A percentile compares a stretch with the other conserved stretches of the same genome.
Conservation (phyloP, 2,329 filamentous ascomycete species). For the Microsporum ferrugineum region DNA sequence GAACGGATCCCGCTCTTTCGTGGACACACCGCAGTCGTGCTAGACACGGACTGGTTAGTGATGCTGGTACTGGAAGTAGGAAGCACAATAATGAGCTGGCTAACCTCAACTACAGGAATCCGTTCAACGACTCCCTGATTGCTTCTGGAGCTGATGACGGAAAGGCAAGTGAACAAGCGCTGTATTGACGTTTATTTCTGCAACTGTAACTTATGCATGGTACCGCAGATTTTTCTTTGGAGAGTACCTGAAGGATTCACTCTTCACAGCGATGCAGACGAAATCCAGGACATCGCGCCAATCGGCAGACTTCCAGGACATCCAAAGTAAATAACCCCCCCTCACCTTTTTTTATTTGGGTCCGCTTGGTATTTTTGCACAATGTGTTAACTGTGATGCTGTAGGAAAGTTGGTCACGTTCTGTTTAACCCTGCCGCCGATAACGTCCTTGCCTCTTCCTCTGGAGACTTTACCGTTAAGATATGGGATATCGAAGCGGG, state of each 20-base stretch:
- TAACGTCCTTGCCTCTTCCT: constrained; percentile 88
- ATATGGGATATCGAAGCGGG: constrained; percentile 86
- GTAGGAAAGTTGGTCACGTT: constrained; percentile 91
- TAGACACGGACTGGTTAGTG: constrained; percentile 88
- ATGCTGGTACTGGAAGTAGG: background rate
- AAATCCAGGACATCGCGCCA: constrained; percentile 69
- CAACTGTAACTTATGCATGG: constrained; percentile 46
- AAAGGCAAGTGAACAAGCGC: constrained; percentile 44
- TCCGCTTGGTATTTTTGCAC: constrained; percentile 10
- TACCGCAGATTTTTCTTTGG: constrained; percentile 67
- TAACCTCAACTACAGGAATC: constrained; percentile 54
- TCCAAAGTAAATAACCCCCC: constrained; percentile 51
- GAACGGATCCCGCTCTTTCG: constrained; percentile 91
- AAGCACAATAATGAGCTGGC: background rate
- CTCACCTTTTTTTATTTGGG: background rate
- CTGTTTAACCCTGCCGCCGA: constrained; percentile 95
- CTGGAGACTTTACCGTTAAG: constrained; percentile 89
- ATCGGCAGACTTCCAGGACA: constrained; percentile 75
- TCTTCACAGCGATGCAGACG: constrained; percentile 72
- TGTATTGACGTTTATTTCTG: constrained; percentile 37
- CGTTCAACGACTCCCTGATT: constrained; percentile 87
- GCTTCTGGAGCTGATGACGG: constrained; percentile 93
- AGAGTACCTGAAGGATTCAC: constrained; percentile 81
- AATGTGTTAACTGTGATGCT: constrained; percentile 13
- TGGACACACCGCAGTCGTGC: constrained; percentile 86